Evolutionary conservation across 2,329 filamentous ascomycete genomes (phyloP), one percentile per base, ranked within the genome.

Genomic region (Penicillium rolfsii): DNA sequence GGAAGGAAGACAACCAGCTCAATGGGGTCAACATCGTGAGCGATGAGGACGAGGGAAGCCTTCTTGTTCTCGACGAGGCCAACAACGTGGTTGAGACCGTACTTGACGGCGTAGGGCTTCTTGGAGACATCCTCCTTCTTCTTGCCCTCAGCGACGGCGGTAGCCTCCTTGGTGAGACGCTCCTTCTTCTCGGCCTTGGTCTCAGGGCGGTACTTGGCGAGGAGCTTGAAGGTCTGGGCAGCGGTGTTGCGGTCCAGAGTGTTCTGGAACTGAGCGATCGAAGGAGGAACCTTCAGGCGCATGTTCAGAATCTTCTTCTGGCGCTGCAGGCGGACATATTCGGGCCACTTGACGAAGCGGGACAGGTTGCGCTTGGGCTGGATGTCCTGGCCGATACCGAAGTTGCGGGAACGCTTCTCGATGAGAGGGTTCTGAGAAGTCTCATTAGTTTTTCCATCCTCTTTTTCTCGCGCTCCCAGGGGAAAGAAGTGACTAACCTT

Each of bases 71-170:
- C 93, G 75, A 97, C 91, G 74, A 97, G 87, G 71, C 91, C 93
- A 71, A 97, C 93, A 70, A 99, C 95, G 87, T 99, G 95, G 90
- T 99, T 99, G 76, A 99, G 89, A 85, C 95, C 95, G 84, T 97
- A 99, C 90, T 99, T 99, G 87, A 95, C 93, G 71, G 90, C 85
- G 84, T 97, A 99, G 77, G 95, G 95, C 91, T 99, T 99, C 92
- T 98, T 98, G 90, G 88, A 91, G 80, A 96, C 94, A 77, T 97
- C 93, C 88, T 99, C 96, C 91, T 98, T 98, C 91, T 98, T 99
- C 91, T 98, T 97, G 82, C 96, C 95, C 83, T 98, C 93, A 81
- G 93, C 89, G 81, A 99, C 88, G 77, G 95, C 96, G 75, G 93
- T 97, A 70, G 96, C 95, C 88, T 99, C 95, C 88, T 97, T 93